Percentiles rank a stretch among this genome's conserved stretches.
phyloP scores from a whole-genome alignment of 352 stramenopile species.

The Globisporangium sylvaticum region DNA sequence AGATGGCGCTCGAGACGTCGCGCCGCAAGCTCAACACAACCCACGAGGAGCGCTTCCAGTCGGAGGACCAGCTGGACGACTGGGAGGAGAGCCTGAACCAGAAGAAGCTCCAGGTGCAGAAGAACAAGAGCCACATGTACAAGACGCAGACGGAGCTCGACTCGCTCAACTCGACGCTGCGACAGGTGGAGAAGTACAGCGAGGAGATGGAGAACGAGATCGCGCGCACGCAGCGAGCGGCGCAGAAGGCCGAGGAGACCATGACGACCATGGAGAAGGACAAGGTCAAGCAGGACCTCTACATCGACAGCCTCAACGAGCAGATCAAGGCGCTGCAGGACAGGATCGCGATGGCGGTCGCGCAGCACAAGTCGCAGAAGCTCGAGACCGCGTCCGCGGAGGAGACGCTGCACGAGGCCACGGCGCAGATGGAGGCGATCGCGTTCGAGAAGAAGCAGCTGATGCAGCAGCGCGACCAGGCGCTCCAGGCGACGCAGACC shows the following conservation, averaged over 20 bases:
- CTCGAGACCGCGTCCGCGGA: constrained; percentile 84
- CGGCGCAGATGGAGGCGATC: constrained; percentile 89
- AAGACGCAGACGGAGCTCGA: constrained; percentile 89
- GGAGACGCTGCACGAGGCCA: constrained; percentile 86
- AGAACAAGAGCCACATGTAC: constrained; percentile 56
- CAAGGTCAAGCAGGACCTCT: constrained; percentile 93
- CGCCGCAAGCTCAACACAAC: constrained; percentile 66
- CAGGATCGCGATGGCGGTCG: constrained; percentile 69
- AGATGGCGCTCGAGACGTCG: constrained; percentile 85
- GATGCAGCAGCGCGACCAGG: constrained; percentile 90
- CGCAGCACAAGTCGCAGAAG: constrained; percentile 83
- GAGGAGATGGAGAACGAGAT: constrained; percentile 95
- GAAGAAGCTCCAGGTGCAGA: constrained; percentile 65
- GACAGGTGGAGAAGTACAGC: constrained; percentile 92
- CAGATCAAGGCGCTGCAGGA: constrained; percentile 88
- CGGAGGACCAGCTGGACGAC: constrained; percentile 71
- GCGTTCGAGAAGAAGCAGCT: constrained; percentile 95
- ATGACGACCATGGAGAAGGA: constrained; percentile 91
- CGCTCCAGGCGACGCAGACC: constrained; percentile 83
- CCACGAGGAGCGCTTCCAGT: constrained; percentile 64
- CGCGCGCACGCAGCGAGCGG: constrained; percentile 85
- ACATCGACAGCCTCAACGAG: constrained; percentile 91
- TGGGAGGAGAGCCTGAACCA: constrained; percentile 54
- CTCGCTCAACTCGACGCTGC: constrained; percentile 73
- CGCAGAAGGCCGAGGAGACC: constrained; percentile 93